Percentiles rank a stretch among this genome's conserved stretches.
phyloP scores from a whole-genome alignment of 192 early-diverging fungal species.

The Umbelopsis sp. region DNA sequence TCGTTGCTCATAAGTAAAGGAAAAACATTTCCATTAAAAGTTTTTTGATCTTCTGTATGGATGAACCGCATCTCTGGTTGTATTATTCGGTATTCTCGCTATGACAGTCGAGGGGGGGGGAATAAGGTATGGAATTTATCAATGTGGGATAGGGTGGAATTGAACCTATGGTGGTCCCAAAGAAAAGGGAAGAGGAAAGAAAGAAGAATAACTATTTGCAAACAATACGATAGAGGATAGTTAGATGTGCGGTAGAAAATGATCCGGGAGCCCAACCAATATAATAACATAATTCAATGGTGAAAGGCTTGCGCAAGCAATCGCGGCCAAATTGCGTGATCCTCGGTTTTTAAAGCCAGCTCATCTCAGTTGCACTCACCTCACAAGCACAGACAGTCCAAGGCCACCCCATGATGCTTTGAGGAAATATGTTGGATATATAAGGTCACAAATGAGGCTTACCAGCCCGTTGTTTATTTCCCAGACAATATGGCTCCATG shows the following conservation, averaged over 20 bases:
- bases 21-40: neutral
- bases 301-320: constrained; percentile 18
- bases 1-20: constrained; percentile 2
- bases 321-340: constrained; percentile 8
- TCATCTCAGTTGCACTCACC: neutral
- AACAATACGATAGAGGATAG: neutral
- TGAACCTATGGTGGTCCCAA: too few species aligned
- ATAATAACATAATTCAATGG: too few species aligned
- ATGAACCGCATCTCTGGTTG: neutral
- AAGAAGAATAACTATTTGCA: too few species aligned
- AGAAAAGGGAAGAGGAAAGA: too few species aligned
- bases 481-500: too few species aligned
- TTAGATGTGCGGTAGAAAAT: neutral
- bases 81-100: neutral
- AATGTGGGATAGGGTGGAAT: too few species aligned
- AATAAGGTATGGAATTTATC: too few species aligned
- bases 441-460: too few species aligned
- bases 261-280: neutral
- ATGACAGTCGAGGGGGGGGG: neutral
- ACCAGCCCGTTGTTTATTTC: too few species aligned
- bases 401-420: neutral
- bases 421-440: neutral
- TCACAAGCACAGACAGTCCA: constrained; percentile 8
- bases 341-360: neutral
- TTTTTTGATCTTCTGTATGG: neutral